Evolutionary conservation across 768 basidiomycete genomes (phyloP).

Genomic region (Russula foetens): DNA sequence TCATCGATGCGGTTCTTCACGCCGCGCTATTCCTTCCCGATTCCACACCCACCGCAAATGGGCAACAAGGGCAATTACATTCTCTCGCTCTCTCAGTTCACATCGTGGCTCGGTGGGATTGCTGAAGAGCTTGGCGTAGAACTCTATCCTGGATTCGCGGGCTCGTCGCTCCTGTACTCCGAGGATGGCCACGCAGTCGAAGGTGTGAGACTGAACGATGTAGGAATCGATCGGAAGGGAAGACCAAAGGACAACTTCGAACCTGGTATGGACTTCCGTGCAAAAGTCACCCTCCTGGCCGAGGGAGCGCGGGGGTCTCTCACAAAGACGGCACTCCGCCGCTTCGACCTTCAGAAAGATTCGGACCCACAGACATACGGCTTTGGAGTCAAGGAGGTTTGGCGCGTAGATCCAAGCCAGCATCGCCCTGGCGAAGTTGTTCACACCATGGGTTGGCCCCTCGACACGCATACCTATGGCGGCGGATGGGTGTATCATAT

Average conservation of each 20-base stretch:
- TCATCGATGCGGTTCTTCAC: conserved; percentile 87
- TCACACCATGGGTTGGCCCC: conserved; percentile 92
- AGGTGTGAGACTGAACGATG: conserved; percentile 90
- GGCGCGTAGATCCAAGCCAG: conserved; percentile 65
- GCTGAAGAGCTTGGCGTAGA: conserved; percentile 89
- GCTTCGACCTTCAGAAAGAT: conserved; percentile 63
- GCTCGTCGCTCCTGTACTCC: conserved; percentile 71
- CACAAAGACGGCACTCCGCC: conserved; percentile 66
- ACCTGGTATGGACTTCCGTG: conserved; percentile 92
- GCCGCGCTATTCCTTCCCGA: conserved; percentile 53
- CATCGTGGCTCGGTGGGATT: conserved; percentile 80
- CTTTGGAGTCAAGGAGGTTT: conserved; percentile 94
- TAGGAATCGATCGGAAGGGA: conserved; percentile 74
- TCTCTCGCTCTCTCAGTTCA: conserved; percentile 79
- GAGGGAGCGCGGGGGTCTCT: conserved; percentile 95
- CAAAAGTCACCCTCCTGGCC: conserved; percentile 85
- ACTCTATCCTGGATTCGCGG: conserved; percentile 95
- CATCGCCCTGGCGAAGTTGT: conserved; percentile 77
- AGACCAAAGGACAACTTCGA: conserved; percentile 83
- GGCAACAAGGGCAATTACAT: conserved; percentile 90
- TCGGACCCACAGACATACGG: conserved; percentile 90
- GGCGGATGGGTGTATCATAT: conserved; percentile 96
- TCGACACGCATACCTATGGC: conserved; percentile 75
- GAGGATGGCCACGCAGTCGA: conserved; percentile 52
- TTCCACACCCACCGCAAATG: conserved; percentile 98